These are phyloP conservation scores for Multifurca ochricompacta DNA, from an alignment of 768 basidiomycete species.

Conservation along the genomic window DNA sequence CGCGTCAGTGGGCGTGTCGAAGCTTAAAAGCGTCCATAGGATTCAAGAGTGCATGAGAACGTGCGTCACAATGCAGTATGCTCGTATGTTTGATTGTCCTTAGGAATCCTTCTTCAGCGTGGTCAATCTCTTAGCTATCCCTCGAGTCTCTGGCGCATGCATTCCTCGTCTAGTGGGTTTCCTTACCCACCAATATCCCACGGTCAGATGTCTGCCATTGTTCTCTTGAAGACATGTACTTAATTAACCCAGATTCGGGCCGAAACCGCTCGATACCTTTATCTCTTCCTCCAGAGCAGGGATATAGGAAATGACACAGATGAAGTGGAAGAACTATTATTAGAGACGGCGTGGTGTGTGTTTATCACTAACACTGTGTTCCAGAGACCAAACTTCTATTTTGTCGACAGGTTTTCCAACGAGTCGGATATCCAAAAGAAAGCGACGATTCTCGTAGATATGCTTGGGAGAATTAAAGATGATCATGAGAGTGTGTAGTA, in stretches of 20 bases:
- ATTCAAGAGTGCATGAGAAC: constrained; percentile 78
- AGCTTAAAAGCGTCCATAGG: constrained; percentile 76
- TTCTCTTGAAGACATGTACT: constrained; percentile 14
- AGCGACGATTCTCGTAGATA: constrained; percentile 5
- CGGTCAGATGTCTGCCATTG: constrained; percentile 39
- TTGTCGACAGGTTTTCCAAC: constrained; percentile 11
- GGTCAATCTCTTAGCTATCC: constrained; percentile 52
- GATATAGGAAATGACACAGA: constrained; percentile 61
- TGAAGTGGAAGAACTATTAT: constrained; percentile 56
- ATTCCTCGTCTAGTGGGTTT: constrained; percentile 47
- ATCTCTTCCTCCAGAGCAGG: constrained; percentile 62
- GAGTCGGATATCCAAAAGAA: constrained; percentile 16
- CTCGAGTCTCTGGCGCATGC: constrained; percentile 37
- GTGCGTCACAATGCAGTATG: constrained; percentile 37
- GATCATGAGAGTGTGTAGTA: neutral
- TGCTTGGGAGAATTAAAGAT: neutral
- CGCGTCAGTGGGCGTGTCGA: constrained; percentile 51
- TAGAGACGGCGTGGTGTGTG: constrained; percentile 82
- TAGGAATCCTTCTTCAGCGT: constrained; percentile 37
- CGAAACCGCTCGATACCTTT: constrained; percentile 77
- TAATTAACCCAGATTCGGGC: constrained; percentile 54
- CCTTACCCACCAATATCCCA: constrained; percentile 73
- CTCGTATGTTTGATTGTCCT: neutral
- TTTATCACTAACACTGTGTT: neutral
- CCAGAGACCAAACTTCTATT: neutral